Base-by-base conservation (phyloP, 164 flowering plant genomes). In the Berberis thunbergii region DNA sequence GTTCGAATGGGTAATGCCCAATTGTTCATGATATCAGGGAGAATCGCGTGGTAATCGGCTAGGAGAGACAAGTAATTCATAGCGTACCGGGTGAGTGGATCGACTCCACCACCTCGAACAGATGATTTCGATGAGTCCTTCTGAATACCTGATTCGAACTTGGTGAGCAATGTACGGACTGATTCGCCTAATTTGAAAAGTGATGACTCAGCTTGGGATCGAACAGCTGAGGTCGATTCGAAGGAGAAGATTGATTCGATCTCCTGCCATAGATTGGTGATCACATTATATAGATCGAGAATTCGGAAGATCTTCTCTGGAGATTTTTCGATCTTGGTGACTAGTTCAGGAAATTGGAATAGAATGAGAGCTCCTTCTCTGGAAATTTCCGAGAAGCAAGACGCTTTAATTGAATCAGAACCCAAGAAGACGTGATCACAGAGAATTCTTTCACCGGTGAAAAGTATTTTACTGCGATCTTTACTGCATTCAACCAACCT, bases 361-460 rank as follows among this genome's bases (percentile, higher is more conserved):
- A 87, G 84, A 60, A 65, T 60, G 5, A 42, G 8, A 1, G 91
- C 91, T 1, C 81, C 89, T 8, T 84, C 87, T 63, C 49, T 76
- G 2, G 85, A 68, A 12, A 86, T 80, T 0, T 84, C 87, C 0
- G 81, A 39, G 69, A 84, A 88, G 67, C 84, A 84, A 4, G 91
- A 83, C 57, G 83, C 89, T n/a, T 68, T 61, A 45, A 86, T 81
- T 0, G 71, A 45, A 1, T 49, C 70, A 0, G 92, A 83, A 1
- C 81, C 26, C 1, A 84, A 71, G 72, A 90, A 90, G 5, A 90
- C 85, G 52, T 75, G 66, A 58, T 90, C 90, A 63, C 89, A 83
- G 60, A 90, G 82, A 7, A 84, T 65, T 54, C 86, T 67, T 73
- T 90, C 95, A 5, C 86, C 83, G 69, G 48, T 45, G 54, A 90